These are phyloP conservation scores for Aspergillaceae sp. DNA, from an alignment of 2,329 filamentous ascomycete species.

Conservation along the genomic window DNA sequence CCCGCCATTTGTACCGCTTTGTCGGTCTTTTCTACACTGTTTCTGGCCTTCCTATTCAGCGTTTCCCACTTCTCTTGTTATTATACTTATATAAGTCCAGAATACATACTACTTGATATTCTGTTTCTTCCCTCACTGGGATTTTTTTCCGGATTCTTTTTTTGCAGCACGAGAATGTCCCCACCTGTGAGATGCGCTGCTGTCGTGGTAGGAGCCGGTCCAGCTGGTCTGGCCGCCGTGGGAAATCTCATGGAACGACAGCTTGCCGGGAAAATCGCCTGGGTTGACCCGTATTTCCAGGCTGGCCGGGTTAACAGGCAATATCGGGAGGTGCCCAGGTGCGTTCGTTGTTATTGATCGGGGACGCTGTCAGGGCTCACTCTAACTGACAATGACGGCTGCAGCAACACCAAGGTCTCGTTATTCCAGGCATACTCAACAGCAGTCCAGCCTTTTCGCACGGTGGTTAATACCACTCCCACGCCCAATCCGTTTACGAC, in stretches of 20 bases:
- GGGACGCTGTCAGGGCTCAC: not conserved
- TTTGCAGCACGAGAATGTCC: conserved; percentile 8
- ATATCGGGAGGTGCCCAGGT: conserved; percentile 54
- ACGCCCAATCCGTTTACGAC: conserved; percentile 47
- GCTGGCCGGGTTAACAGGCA: conserved; percentile 45
- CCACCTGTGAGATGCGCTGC: conserved; percentile 38
- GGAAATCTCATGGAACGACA: conserved; percentile 53
- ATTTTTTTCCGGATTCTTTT: not conserved
- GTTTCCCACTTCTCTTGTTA: too few species aligned
- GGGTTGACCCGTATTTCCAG: conserved; percentile 51
- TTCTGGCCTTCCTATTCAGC: not conserved
- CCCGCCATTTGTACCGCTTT: not conserved
- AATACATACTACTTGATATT: too few species aligned
- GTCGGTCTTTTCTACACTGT: not conserved
- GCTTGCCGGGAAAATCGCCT: conserved; percentile 43
- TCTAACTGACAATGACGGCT: not conserved
- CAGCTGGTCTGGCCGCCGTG: conserved; percentile 51
- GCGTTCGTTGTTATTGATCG: conserved; percentile 6
- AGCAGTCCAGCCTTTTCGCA: conserved; percentile 45
- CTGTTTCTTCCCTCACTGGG: too few species aligned
- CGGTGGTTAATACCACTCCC: conserved; percentile 41
- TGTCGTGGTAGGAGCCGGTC: conserved; percentile 52
- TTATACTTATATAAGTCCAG: too few species aligned
- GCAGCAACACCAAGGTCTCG: conserved; percentile 53
- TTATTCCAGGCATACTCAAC: conserved; percentile 52